Evolutionary conservation across 2,329 filamentous ascomycete species (phyloP).

Genomic region (Sphaerulina musiva): DNA sequence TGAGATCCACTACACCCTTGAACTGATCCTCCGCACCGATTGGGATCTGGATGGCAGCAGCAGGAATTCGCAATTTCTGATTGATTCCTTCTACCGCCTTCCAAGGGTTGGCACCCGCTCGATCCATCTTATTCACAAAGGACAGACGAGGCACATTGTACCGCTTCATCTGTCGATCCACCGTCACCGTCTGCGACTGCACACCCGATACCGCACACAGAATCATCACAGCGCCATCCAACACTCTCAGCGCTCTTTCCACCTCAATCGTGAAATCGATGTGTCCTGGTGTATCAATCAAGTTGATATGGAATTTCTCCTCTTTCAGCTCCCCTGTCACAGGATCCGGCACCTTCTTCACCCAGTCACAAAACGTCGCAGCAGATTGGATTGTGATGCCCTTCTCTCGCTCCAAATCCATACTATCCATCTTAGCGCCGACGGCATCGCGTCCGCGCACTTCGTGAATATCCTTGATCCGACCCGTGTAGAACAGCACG

Average conservation of each 20-base stretch:
- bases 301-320: slow-evolving; percentile 90
- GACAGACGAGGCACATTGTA: slow-evolving; percentile 94
- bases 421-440: slow-evolving; percentile 99
- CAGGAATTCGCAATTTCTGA: slow-evolving; percentile 84
- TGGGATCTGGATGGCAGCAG: slow-evolving; percentile 88
- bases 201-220: slow-evolving; percentile 95
- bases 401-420: slow-evolving; percentile 97
- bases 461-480: slow-evolving; percentile 95
- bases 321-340: slow-evolving; percentile 64
- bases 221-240: slow-evolving; percentile 98
- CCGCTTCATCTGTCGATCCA: slow-evolving; percentile 96
- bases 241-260: slow-evolving; percentile 84
- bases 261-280: slow-evolving; percentile 99
- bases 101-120: slow-evolving; percentile 97
- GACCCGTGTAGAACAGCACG: slow-evolving; percentile 94
- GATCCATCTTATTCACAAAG: slow-evolving; percentile 99
- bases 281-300: slow-evolving; percentile 97
- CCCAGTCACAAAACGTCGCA: slow-evolving; percentile 95
- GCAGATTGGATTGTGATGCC: slow-evolving; percentile 99
- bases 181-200: slow-evolving; percentile 95
- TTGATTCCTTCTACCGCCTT: slow-evolving; percentile 98
- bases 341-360: slow-evolving; percentile 55
- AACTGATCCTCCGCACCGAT: slow-evolving; percentile 91
- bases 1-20: slow-evolving; percentile 83
- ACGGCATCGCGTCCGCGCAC: slow-evolving; percentile 90